phyloP scores from a whole-genome alignment of 2,329 filamentous ascomycete genomes.

The Sarocladium oryzae region DNA sequence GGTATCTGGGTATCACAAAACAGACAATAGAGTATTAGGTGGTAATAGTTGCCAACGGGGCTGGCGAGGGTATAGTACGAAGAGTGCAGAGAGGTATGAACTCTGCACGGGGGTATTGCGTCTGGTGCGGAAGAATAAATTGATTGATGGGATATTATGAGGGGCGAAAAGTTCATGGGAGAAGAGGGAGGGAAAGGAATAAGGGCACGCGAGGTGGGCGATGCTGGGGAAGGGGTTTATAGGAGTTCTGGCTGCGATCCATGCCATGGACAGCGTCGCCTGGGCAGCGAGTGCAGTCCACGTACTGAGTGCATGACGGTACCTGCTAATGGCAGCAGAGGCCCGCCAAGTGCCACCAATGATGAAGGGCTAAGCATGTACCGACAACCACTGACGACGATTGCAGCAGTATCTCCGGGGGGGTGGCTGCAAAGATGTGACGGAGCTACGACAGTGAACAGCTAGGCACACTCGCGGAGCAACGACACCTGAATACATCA shows the following conservation, averaged over 20 bases:
- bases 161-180: neutral
- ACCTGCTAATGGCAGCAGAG: neutral
- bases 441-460: neutral
- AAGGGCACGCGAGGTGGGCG: constrained; percentile 16
- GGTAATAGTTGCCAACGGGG: neutral
- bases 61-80: constrained; percentile 4
- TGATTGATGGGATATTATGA: constrained; percentile 6
- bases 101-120: neutral
- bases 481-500: constrained; percentile 7
- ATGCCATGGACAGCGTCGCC: neutral
- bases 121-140: neutral
- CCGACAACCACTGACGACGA: neutral
- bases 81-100: constrained; percentile 2
- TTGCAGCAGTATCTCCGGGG: neutral
- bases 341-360: neutral
- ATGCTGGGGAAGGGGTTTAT: constrained; percentile 7
- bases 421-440: neutral
- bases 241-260: neutral
- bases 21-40: constrained; percentile 5
- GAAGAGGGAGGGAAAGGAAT: constrained; percentile 16
- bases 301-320: neutral
- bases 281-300: neutral
- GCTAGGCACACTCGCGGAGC: neutral
- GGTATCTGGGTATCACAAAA: constrained; percentile 9
- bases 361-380: neutral